Percentiles rank a stretch among this genome's conserved stretches.
These are phyloP conservation scores for Nematodospora anomalae DNA, from an alignment of 1,139 yeast species.

Conservation along the genomic window DNA sequence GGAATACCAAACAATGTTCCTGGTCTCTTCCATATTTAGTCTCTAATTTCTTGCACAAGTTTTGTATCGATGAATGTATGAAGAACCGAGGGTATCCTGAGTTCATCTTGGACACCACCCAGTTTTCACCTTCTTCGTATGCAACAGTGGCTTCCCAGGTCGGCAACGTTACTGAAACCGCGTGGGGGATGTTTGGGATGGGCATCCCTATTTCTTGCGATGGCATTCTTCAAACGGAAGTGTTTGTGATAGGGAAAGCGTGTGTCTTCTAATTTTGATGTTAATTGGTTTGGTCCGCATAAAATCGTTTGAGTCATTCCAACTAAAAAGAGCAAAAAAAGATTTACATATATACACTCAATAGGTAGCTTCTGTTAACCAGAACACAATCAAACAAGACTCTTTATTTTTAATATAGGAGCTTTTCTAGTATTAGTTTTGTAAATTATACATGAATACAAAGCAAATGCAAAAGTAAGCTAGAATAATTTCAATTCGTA, in stretches of 20 bases:
- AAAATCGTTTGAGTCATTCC: no score
- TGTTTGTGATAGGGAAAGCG: no score
- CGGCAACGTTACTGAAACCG: slow-evolving; percentile 90
- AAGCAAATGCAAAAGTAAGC: neutral
- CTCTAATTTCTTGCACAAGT: slow-evolving; percentile 51
- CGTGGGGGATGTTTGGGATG: slow-evolving; percentile 89
- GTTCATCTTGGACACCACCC: slow-evolving; percentile 78
- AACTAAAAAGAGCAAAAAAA: no score
- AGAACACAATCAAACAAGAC: no score
- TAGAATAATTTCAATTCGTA: no score
- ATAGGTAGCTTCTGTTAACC: no score
- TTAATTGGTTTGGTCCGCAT: no score
- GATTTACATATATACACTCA: no score
- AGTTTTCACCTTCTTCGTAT: slow-evolving; percentile 84
- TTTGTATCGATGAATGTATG: slow-evolving; percentile 70
- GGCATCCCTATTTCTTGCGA: slow-evolving; percentile 70
- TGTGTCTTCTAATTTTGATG: no score
- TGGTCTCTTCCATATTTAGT: slow-evolving; percentile 73
- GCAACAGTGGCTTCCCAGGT: slow-evolving; percentile 93
- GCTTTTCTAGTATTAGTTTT: neutral
- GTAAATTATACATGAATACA: neutral
- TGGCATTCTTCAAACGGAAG: slow-evolving; percentile 20
- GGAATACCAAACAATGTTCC: slow-evolving; percentile 72
- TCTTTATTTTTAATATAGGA: no score
- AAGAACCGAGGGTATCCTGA: slow-evolving; percentile 91